Base-by-base conservation (phyloP, 768 basidiomycete genomes). In the Rossbeevera mucosa region DNA sequence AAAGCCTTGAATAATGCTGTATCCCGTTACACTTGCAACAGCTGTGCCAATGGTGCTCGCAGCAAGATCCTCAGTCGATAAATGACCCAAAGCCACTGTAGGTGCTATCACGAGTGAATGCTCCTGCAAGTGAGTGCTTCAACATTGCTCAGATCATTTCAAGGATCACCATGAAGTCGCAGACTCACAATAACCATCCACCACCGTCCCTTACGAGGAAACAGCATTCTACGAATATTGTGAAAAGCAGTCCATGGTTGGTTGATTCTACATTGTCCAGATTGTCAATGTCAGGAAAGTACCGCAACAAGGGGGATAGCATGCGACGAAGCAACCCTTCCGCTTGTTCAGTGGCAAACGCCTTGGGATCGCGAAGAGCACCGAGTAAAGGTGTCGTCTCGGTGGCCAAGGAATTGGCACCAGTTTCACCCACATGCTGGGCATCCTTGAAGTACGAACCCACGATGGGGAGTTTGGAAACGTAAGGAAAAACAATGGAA, bases 11-110 rank as follows among this genome's bases (percentile, higher is more conserved):
- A 77, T 56, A 49, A 79, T 71, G 28, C 74, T 72, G 49, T 72
- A 76, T 4, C 71, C 73, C 2, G 77, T 74, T 5, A 80, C 71
- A 52, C 67, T 72, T 38, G 69, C 64, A 1, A 74, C 71, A 55
- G 75, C 68, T 33, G 63, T 73, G 2, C 67, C 73, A 8, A 77
- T 59, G n/a, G 73, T 74, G 5, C 76, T 71, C 0, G 78, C 79
- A 3, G 81, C 81, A 8, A 82, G 71, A 49, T 79, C 74, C 0
- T 68, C 74, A 0, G 80, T 80, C 1, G 78, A 78, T 7, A 82
- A 65, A 64, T 82, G 81, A 9, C 80, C 81, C 48, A 80, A 71
- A 4, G 72, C 74, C 30, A 82, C 8, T 65, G 41, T 57, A 18
- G 57, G 63, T 31, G 60, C 63, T 51, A 65, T 46, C 21, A 65